Percentiles rank a stretch among this genome's conserved stretches.
These are phyloP conservation scores for Neurospora tetraspora DNA, from an alignment of 495 filamentous ascomycete genomes.

Conservation along the genomic window DNA sequence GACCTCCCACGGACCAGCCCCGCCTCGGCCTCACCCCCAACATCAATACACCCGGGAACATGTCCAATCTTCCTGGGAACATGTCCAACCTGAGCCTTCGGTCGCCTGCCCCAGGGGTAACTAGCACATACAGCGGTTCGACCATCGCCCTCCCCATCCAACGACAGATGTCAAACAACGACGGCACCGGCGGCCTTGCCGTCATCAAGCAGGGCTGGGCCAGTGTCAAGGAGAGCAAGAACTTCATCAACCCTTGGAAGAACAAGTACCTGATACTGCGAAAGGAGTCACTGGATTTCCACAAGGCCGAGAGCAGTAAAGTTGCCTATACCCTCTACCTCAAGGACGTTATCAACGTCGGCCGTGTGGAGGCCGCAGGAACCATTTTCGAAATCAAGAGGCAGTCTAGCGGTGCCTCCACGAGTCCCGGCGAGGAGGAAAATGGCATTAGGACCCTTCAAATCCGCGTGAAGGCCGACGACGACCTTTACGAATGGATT, in stretches of 20 bases:
- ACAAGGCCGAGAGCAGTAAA: conserved; percentile 81
- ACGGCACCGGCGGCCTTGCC: conserved; percentile 51
- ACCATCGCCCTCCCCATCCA: conserved; percentile 59
- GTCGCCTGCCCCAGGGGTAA: conserved; percentile 38
- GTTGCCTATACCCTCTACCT: conserved; percentile 69
- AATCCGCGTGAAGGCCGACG: conserved; percentile 84
- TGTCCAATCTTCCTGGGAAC: conserved; percentile 57
- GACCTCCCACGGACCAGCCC: conserved; percentile 76
- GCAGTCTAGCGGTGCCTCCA: conserved; percentile 50
- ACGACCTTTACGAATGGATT: conserved; percentile 97
- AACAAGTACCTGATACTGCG: conserved; percentile 80
- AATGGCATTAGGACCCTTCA: conserved; percentile 69
- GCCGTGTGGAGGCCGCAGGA: conserved; percentile 74
- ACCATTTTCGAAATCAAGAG: conserved; percentile 89
- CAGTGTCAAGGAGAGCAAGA: conserved; percentile 83
- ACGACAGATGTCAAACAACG: conserved; percentile 49
- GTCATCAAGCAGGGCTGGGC: conserved; percentile 82
- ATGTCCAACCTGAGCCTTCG: conserved; percentile 64
- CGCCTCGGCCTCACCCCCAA: conserved; percentile 68
- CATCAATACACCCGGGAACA: conserved; percentile 57
- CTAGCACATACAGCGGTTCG: conserved; percentile 48
- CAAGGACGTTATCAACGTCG: conserved; percentile 74
- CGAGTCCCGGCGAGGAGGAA: conserved; percentile 57
- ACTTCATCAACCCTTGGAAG: conserved; percentile 71
- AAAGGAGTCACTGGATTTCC: conserved; percentile 79